Evolutionary conservation across 768 basidiomycete species (phyloP).

Genomic region (Scleroderma bovista): DNA sequence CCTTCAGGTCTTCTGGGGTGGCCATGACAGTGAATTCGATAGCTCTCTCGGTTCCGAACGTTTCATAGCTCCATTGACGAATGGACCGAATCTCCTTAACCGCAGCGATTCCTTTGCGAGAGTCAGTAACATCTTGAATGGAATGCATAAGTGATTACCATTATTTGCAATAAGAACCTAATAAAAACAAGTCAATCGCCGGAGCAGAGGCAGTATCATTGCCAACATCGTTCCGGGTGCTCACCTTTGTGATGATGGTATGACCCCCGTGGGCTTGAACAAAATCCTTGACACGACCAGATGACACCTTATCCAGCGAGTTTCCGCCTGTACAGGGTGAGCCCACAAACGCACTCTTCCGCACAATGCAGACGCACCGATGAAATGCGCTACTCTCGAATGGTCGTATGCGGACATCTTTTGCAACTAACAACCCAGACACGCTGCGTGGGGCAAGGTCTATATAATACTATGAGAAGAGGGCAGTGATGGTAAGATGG

Average conservation of each 20-base stretch:
- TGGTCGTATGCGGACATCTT: slow-evolving; percentile 43
- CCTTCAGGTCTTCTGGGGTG: slow-evolving; percentile 96
- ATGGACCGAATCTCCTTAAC: slow-evolving; percentile 99
- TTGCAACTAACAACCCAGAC: neutral
- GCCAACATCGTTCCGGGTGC: slow-evolving; percentile 11
- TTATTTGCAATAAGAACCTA: slow-evolving; percentile 99
- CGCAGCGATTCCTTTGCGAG: slow-evolving; percentile 82
- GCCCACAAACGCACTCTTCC: slow-evolving; percentile 9
- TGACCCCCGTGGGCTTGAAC: slow-evolving; percentile 90
- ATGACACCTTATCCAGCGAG: slow-evolving; percentile 76
- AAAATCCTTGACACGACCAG: slow-evolving; percentile 82
- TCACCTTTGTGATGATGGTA: slow-evolving; percentile 96
- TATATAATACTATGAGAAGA: slow-evolving; percentile 1
- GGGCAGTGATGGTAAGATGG: slow-evolving; percentile 19
- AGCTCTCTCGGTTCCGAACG: slow-evolving; percentile 92
- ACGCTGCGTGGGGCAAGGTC: slow-evolving; percentile 3
- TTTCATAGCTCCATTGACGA: slow-evolving; percentile 99
- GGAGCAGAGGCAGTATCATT: too few species aligned
- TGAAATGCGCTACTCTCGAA: slow-evolving; percentile 57
- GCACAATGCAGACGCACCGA: slow-evolving; percentile 36
- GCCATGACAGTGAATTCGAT: slow-evolving; percentile 99
- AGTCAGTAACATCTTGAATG: slow-evolving; percentile 17
- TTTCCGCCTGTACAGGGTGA: slow-evolving; percentile 71
- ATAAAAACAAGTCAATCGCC: neutral
- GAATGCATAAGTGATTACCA: slow-evolving; percentile 40